These are phyloP conservation scores for Dothistroma septosporum DNA, from an alignment of 2,329 filamentous ascomycete species.

Conservation along the genomic window DNA sequence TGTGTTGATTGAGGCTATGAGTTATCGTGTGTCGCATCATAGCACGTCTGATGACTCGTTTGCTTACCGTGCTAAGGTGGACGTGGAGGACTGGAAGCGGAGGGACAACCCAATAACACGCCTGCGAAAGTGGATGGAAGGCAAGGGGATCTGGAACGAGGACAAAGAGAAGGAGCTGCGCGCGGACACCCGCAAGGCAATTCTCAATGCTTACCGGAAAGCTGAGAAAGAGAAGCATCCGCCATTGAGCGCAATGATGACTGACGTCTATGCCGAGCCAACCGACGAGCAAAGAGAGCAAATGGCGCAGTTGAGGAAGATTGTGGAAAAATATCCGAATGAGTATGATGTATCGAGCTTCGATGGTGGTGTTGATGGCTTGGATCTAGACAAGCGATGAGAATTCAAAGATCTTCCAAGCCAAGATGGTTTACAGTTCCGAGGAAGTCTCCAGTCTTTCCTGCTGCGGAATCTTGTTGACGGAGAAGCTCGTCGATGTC, in stretches of 20 bases:
- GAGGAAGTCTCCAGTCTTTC: slow-evolving; percentile 62
- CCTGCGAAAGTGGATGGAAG: slow-evolving; percentile 86
- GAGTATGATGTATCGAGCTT: slow-evolving; percentile 82
- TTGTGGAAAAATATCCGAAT: slow-evolving; percentile 79
- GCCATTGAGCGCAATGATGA: slow-evolving; percentile 67
- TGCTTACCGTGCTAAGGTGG: slow-evolving; percentile 85
- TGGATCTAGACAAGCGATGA: slow-evolving; percentile 38
- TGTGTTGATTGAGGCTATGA: slow-evolving; percentile 91
- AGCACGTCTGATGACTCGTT: slow-evolving; percentile 96
- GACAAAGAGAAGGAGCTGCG: slow-evolving; percentile 70
- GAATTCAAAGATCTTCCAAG: slow-evolving; percentile 28
- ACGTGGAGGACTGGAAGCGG: slow-evolving; percentile 92
- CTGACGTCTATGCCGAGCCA: slow-evolving; percentile 83
- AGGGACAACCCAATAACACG: slow-evolving; percentile 84
- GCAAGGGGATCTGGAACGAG: slow-evolving; percentile 78
- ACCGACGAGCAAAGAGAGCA: slow-evolving; percentile 75
- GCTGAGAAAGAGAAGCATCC: slow-evolving; percentile 81
- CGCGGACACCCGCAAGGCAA: slow-evolving; percentile 63
- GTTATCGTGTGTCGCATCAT: slow-evolving; percentile 95
- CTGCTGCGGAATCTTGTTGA: slow-evolving; percentile 43
- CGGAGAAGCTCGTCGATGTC: slow-evolving; percentile 68
- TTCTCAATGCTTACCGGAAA: slow-evolving; percentile 77
- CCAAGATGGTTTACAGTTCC: slow-evolving; percentile 52
- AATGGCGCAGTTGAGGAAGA: slow-evolving; percentile 68
- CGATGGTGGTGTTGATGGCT: slow-evolving; percentile 66